Base-by-base conservation (phyloP, 2,329 filamentous ascomycete genomes). In the Zalaria obscura region DNA sequence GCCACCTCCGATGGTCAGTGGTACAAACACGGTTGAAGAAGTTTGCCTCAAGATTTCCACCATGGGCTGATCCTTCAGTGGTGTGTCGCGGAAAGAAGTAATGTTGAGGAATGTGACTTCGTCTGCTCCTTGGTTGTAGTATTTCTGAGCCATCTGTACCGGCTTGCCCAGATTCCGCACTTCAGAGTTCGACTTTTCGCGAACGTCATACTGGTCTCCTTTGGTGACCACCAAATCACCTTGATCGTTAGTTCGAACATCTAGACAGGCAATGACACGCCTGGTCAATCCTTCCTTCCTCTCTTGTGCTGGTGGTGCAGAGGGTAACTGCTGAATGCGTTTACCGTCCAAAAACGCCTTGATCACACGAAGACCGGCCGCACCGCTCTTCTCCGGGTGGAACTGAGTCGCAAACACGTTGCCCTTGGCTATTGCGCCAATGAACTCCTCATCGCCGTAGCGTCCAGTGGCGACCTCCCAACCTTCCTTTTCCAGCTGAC, bases 41-140 rank as follows among this genome's bases (percentile, higher is more conserved):
- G 89, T 86, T 49, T 77, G 76, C 38, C 87, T 77, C 38, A 98
- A 69, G 41, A 98, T 80, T 65, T 98, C 89, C 40, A 98, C 77
- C 91, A 98, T 98, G 5, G 91, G 91, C 3, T 88, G 69, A 64
- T 98, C 91, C 49, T 80, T 84, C 8, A 96, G 65, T 5, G 91
- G 91, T 50, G 87, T 93, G 67, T 96, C 91, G 47, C 91, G 80
- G 74, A 98, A 98, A 18, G 83, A 91, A 1, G 89, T 98, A 57
- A 98, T 98, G 71, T 98, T 98, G 51, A 98, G 73, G 63, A 98
- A 98, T 1, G 89, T 94, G 42, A 98, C 76, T 64, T 98, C 91
- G 62, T 98, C 91, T 8, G 91, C 88, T 45, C 91, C 91, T 64
- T 94, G 86, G 56, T 93, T 81, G 68, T 96, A 98, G 69, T 98